These are phyloP conservation scores for Omphalotus olearius DNA, from an alignment of 1,284 basidiomycete species.

Conservation along the genomic window DNA sequence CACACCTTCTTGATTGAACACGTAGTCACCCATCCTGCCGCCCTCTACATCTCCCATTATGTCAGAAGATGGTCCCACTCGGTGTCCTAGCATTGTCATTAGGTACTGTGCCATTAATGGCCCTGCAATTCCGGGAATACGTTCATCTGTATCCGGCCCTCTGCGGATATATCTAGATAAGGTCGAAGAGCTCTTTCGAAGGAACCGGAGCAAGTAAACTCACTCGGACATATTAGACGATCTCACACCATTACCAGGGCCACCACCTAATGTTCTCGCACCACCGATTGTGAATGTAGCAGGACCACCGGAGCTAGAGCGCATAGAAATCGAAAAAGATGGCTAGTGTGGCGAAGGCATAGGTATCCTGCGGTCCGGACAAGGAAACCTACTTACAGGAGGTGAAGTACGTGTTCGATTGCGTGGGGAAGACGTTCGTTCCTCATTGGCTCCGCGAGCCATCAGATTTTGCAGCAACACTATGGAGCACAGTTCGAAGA, in stretches of 20 bases:
- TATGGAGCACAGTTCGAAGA: not conserved
- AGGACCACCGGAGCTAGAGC: slow-evolving; percentile 35
- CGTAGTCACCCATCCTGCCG: slow-evolving; percentile 76
- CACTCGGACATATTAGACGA: slow-evolving; percentile 49
- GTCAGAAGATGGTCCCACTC: slow-evolving; percentile 41
- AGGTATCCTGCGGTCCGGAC: too few species aligned
- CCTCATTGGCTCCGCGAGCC: slow-evolving; percentile 1
- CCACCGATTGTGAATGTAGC: slow-evolving; percentile 23
- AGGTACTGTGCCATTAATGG: slow-evolving; percentile 70
- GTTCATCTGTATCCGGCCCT: slow-evolving; percentile 19
- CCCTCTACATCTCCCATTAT: slow-evolving; percentile 34
- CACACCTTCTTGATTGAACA: slow-evolving; percentile 76
- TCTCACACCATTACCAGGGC: slow-evolving; percentile 12
- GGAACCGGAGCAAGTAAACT: slow-evolving; percentile 17
- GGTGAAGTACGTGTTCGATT: not conserved
- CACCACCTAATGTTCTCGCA: slow-evolving; percentile 18
- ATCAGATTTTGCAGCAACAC: slow-evolving; percentile 15
- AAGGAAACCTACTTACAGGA: too few species aligned
- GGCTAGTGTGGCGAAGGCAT: too few species aligned
- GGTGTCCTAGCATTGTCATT: slow-evolving; percentile 51
- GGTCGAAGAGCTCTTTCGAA: slow-evolving; percentile 11
- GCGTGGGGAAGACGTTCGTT: slow-evolving; percentile 7
- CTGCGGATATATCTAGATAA: slow-evolving; percentile 33
- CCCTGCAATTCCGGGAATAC: slow-evolving; percentile 45
- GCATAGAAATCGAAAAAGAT: slow-evolving; percentile 27